phyloP scores from a whole-genome alignment of 805 yeast genomes.

The Dipodascopsis uninucleata region DNA sequence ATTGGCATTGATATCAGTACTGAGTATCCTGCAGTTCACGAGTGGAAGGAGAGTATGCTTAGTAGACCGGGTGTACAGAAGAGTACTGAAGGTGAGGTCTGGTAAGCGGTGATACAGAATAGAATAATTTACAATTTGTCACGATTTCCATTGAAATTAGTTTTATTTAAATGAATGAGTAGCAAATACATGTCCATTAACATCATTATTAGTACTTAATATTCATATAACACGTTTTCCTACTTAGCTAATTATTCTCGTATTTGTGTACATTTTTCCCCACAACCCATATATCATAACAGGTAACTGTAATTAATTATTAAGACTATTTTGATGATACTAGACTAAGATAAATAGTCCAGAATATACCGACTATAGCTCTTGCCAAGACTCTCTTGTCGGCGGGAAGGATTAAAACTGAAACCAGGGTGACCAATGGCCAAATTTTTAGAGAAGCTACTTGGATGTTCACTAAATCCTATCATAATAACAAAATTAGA shows the following conservation, averaged over 20 bases:
- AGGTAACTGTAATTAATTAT: no score
- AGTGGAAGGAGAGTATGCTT: slow-evolving; percentile 92
- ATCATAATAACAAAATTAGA: not conserved
- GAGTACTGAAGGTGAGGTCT: slow-evolving; percentile 26
- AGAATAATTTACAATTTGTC: no score
- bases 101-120: no score
- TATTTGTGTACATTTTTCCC: no score
- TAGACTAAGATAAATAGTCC: slow-evolving; percentile 16
- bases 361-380: slow-evolving; percentile 15
- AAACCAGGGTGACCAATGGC: slow-evolving; percentile 14
- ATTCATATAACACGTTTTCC: no score
- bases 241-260: no score
- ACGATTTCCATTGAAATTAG: no score
- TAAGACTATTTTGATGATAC: no score
- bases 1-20: slow-evolving; percentile 76
- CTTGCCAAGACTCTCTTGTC: slow-evolving; percentile 9
- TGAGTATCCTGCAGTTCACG: slow-evolving; percentile 80
- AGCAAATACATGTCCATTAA: no score
- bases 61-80: slow-evolving; percentile 72
- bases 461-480: slow-evolving; percentile 16
- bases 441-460: slow-evolving; percentile 14
- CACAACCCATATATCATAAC: no score
- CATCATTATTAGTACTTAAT: no score
- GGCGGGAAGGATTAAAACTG: slow-evolving; percentile 8
- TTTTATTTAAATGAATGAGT: no score